Base-by-base conservation (phyloP, 2,329 filamentous ascomycete genomes). In the Dactylella cylindrospora region DNA sequence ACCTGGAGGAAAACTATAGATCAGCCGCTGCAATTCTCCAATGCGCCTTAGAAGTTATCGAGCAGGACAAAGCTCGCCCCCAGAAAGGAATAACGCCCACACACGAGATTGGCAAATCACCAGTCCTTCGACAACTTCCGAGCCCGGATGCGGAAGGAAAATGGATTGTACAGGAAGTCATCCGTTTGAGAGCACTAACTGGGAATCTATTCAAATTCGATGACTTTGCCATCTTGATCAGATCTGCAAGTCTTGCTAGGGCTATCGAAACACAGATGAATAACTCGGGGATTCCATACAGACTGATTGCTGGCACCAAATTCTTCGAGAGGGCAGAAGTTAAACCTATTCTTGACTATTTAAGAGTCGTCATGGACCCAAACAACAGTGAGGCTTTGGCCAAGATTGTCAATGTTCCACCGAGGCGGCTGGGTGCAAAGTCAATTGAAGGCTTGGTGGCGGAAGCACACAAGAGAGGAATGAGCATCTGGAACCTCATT, bases 281-380 rank as follows among this genome's bases (percentile, higher is more conserved):
- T 10, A 88, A 85, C 68, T 82, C 83, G 8, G 89, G 90, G 1
- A 83, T 97, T 32, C 80, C 90, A 0, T 98, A 97, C 73, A 84
- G 84, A 43, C 96, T 97, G 90, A 84, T 97, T 45, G 91, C 86
- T 68, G 91, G 93, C 1, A 82, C 83, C 65, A 86, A 88, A 57
- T 98, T 98, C 71, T 97, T 94, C 69, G 93, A 98, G 67, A 83
- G 93, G 45, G 80, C 83, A 2, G 91, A 98, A 71, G 85, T 97
- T 70, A 94, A 93, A 72, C 79, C 89, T 5, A 72, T 97, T 0
- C 74, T 97, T 3, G 90, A 96, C 71, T 97, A 98, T 71, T 77
- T 97, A 10, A 82, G 90, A 25, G 85, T 94, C 2, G 83, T 96
- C 25, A 82, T 88, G 69, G 86, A 94, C 65, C 88, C 90, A 1